These are phyloP conservation scores for Mycena metata DNA, from an alignment of 768 basidiomycete genomes.

Conservation along the genomic window DNA sequence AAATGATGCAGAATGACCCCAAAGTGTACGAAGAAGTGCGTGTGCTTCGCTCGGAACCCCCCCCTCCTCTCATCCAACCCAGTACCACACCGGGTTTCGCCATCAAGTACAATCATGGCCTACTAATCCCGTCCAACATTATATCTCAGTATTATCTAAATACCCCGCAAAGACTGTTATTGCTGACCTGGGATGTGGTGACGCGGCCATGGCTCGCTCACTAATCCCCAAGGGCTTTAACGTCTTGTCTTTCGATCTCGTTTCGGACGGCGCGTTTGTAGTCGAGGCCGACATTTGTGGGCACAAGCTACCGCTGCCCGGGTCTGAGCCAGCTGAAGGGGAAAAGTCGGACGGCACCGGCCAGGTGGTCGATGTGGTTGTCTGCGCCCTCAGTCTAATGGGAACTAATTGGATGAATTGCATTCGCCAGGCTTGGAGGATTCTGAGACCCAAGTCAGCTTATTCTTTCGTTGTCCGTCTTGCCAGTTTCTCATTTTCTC, in stretches of 20 bases:
- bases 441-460: slow-evolving; percentile 84
- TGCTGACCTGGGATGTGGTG: slow-evolving; percentile 96
- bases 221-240: slow-evolving; percentile 77
- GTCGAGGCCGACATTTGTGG: slow-evolving; percentile 91
- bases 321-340: slow-evolving; percentile 66
- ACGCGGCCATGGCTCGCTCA: slow-evolving; percentile 86
- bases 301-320: slow-evolving; percentile 83
- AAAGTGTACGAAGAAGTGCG: slow-evolving; percentile 86
- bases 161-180: slow-evolving; percentile 81
- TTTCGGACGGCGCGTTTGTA: slow-evolving; percentile 81
- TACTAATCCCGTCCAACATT: slow-evolving; percentile 90
- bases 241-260: slow-evolving; percentile 85
- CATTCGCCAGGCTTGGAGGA: slow-evolving; percentile 89
- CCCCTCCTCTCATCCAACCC: slow-evolving; percentile 3
- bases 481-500: slow-evolving; percentile 11
- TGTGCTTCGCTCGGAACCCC: slow-evolving; percentile 5
- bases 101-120: slow-evolving; percentile 95
- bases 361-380: slow-evolving; percentile 89
- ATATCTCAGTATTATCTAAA: slow-evolving; percentile 73
- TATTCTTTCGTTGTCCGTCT: slow-evolving; percentile 5
- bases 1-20: slow-evolving; percentile 89
- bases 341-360: slow-evolving; percentile 66
- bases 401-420: slow-evolving; percentile 96
- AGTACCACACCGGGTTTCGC: slow-evolving; percentile 96
- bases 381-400: slow-evolving; percentile 97